Evolutionary conservation across 2,329 filamentous ascomycete species (phyloP).

Genomic region (Ophiostoma fasciatum): DNA sequence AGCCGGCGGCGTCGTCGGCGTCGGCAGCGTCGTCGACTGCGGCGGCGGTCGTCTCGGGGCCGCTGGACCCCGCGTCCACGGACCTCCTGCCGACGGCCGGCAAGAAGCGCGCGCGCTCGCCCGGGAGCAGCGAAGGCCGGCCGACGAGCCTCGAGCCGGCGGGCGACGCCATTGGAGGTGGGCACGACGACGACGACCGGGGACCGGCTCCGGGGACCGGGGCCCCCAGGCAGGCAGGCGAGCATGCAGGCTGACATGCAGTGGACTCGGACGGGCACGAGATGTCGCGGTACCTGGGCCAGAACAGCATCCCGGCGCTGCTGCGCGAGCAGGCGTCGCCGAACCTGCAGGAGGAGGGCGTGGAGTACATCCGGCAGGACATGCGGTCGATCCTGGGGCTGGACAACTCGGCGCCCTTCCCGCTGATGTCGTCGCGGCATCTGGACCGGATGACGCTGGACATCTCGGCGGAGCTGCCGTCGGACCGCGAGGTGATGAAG

Average conservation of each 20-base stretch:
- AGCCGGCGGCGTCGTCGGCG: slow-evolving; percentile 17
- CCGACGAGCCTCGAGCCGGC: slow-evolving; percentile 5
- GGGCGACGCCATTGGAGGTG: slow-evolving; percentile 9
- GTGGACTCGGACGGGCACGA: slow-evolving; percentile 40
- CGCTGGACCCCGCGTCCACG: too few species aligned
- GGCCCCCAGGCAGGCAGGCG: too few species aligned
- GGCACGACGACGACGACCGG: too few species aligned
- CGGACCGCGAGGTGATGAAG: slow-evolving; percentile 53
- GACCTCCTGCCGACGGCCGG: slow-evolving; percentile 11
- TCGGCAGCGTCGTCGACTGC: neutral
- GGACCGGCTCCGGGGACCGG: too few species aligned
- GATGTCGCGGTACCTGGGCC: slow-evolving; percentile 45
- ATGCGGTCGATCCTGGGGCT: slow-evolving; percentile 52
- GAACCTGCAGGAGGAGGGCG: slow-evolving; percentile 34
- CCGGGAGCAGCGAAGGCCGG: slow-evolving; percentile 23
- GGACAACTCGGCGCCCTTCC: slow-evolving; percentile 51
- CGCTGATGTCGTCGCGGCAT: slow-evolving; percentile 49
- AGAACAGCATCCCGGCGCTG: slow-evolving; percentile 54
- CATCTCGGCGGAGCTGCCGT: slow-evolving; percentile 46
- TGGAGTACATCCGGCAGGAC: slow-evolving; percentile 43
- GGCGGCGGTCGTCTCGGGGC: too few species aligned
- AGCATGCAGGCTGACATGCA: slow-evolving; percentile 6
- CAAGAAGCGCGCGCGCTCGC: slow-evolving; percentile 30
- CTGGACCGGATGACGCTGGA: slow-evolving; percentile 45
- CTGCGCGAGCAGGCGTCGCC: slow-evolving; percentile 44